Evolutionary conservation across 139 green algal species (phyloP), one percentile per base, ranked within the genome.

Genomic region (Spirogloea muscicola): DNA sequence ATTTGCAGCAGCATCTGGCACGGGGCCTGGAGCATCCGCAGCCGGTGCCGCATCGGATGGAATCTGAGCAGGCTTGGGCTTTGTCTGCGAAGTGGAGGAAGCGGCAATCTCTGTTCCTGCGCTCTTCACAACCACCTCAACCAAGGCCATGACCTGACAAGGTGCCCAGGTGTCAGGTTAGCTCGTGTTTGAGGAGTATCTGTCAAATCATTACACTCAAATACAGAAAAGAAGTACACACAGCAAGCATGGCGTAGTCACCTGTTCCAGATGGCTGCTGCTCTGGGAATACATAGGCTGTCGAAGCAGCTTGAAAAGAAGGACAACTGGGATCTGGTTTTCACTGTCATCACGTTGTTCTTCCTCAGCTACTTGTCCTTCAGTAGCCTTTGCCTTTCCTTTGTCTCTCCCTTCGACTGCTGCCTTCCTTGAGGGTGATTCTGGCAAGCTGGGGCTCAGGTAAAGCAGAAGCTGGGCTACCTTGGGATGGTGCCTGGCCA

Each of bases 261-360:
- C 71, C 71, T 82, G 74, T 46, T 82, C 75, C 57, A 82, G 33
- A 29, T 80, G 75, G 29, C 68, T 34, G 25, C 21, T 63, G 39
- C 40, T 74, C 3, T 52, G 67, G n/a, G 44, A 41, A 68, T 84
- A 90, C 43, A 87, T 33, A 0, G 87, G 75, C 51, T 69, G 66
- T 3, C 48, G 62, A 49, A 93, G 79, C 69, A 90, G 43, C 7
- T 59, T 52, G 40, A 96, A 77, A 62, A 96, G 83, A 65, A 96
- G 80, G 67, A 91, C 84, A 25, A 96, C 16, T 3, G 80, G 76
- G 4, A 34, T 58, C 1, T 79, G 51, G 3, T 13, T 33, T 48
- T 43, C 18, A 25, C n/a, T n/a, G n/a, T n/a, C n/a, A n/a, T n/a
- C n/a, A n/a, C n/a, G n/a, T n/a, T n/a, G n/a, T n/a, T n/a, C n/a